These are phyloP conservation scores for Sistotremastrum niveocremeum DNA, from an alignment of 768 basidiomycete genomes.

Conservation along the genomic window DNA sequence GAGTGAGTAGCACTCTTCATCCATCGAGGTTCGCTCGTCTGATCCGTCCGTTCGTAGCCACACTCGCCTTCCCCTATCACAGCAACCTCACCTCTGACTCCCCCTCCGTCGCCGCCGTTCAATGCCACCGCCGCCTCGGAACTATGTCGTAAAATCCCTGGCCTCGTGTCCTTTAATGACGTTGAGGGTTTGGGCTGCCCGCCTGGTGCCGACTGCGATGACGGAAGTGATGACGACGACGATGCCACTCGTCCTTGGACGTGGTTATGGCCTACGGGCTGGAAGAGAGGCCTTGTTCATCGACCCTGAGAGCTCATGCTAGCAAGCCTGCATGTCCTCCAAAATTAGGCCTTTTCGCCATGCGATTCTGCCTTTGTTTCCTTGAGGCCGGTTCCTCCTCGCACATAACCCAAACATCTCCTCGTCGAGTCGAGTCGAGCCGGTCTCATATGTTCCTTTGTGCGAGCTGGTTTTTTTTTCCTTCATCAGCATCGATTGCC, in stretches of 20 bases:
- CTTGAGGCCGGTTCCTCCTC: no score
- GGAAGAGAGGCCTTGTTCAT: no score
- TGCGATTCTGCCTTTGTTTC: no score
- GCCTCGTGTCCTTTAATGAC: constrained; percentile 55
- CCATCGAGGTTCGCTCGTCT: neutral
- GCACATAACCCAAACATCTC: no score
- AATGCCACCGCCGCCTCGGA: constrained; percentile 50
- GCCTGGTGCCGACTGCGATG: constrained; percentile 26
- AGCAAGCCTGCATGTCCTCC: no score
- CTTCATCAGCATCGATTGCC: no score
- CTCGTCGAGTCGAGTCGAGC: no score
- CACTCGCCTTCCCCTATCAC: neutral
- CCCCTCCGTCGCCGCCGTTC: constrained; percentile 30
- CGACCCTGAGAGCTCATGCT: no score
- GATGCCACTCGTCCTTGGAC: constrained; percentile 8
- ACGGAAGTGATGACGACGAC: constrained; percentile 16
- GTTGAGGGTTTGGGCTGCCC: constrained; percentile 57
- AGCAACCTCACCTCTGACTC: constrained; percentile 6
- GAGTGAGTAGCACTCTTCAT: neutral
- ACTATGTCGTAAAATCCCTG: constrained; percentile 39
- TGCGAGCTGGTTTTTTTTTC: no score
- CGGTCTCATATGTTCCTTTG: no score
- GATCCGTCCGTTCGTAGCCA: neutral
- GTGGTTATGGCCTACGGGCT: constrained; percentile 7
- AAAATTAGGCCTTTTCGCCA: no score